These are phyloP conservation scores for Pholiota conissans DNA, from an alignment of 768 basidiomycete species.

Conservation along the genomic window DNA sequence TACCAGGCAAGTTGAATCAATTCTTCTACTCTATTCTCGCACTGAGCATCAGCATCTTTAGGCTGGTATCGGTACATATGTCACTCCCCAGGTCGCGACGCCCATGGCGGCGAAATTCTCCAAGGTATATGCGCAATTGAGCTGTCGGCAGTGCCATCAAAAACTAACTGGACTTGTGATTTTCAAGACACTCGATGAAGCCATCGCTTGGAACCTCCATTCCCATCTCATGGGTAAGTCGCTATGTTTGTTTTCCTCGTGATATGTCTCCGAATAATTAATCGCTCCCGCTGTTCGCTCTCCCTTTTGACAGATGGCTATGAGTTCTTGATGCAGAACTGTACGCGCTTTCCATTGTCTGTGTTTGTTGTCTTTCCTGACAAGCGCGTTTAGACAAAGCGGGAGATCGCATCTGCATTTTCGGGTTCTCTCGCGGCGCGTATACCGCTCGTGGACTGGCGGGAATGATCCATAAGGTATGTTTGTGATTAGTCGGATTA, in stretches of 20 bases:
- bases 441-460: conserved; percentile 46
- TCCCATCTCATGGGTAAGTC: conserved; percentile 49
- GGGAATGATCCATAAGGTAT: conserved; percentile 31
- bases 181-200: conserved; percentile 39
- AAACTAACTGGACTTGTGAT: neutral
- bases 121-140: conserved; percentile 35
- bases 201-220: conserved; percentile 48
- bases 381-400: conserved; percentile 31
- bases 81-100: conserved; percentile 38
- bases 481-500: neutral
- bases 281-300: neutral
- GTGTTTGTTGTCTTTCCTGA: neutral
- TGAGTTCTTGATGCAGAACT: conserved; percentile 60
- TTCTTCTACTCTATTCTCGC: neutral
- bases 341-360: conserved; percentile 24
- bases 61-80: conserved; percentile 58
- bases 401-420: conserved; percentile 59
- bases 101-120: conserved; percentile 40
- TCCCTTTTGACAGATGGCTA: conserved; percentile 41
- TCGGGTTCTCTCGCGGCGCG: conserved; percentile 61
- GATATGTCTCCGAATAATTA: neutral
- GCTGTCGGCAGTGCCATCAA: neutral
- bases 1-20: conserved; percentile 27
- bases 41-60: conserved; percentile 14
- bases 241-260: neutral